Evolutionary conservation across 2,329 filamentous ascomycete species (phyloP).

Genomic region (Ampelomyces quisqualis): DNA sequence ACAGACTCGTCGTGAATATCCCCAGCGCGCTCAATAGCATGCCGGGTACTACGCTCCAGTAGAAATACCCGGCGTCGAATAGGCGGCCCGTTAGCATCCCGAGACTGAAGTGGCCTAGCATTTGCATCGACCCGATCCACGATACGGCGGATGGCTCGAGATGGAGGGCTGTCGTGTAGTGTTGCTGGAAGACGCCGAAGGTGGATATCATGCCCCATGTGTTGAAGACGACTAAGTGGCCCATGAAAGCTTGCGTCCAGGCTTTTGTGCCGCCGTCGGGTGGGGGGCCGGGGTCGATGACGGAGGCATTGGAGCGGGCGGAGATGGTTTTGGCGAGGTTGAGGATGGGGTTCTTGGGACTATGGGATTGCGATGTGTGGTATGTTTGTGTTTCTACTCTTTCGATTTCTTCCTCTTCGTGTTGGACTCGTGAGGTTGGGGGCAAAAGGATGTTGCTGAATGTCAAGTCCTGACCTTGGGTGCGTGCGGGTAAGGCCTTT

Average conservation of each 20-base stretch:
- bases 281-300: conserved; percentile 41
- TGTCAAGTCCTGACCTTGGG: conserved; percentile 8
- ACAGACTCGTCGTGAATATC: conserved; percentile 56
- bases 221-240: conserved; percentile 42
- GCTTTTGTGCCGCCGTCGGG: conserved; percentile 43
- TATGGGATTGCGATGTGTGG: conserved; percentile 12
- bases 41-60: conserved; percentile 47
- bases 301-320: conserved; percentile 35
- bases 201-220: conserved; percentile 43
- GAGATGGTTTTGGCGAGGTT: conserved; percentile 31
- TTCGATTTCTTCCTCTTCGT: conserved; percentile 11
- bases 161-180: conserved; percentile 35
- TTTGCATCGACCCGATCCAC: conserved; percentile 56
- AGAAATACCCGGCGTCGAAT: conserved; percentile 55
- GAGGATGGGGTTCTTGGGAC: conserved; percentile 12
- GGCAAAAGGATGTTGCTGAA: conserved; percentile 4
- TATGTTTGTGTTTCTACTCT: conserved; percentile 20
- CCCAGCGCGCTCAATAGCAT: conserved; percentile 49
- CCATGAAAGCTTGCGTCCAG: conserved; percentile 42
- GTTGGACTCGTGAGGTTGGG: neutral
- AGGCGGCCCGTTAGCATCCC: conserved; percentile 55
- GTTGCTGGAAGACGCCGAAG: conserved; percentile 42
- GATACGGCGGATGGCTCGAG: conserved; percentile 49
- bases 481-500: conserved; percentile 9
- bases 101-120: conserved; percentile 54